Percentiles rank a stretch among this genome's conserved stretches.
Evolutionary conservation across 2,329 filamentous ascomycete genomes (phyloP).

Genomic region (Ceratocystis smalleyi): DNA sequence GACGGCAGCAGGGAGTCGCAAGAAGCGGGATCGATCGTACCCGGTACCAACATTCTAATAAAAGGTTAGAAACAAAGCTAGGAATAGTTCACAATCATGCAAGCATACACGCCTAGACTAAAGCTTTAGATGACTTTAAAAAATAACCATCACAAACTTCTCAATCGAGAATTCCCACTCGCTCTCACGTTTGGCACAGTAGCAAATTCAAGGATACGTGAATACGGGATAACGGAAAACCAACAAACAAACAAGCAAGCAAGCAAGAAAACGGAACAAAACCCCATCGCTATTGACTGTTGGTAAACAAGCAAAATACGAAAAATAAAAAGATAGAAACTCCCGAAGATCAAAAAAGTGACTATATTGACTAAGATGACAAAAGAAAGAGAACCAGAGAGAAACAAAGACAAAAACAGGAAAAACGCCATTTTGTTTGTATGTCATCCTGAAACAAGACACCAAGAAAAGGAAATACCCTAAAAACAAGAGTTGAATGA

Average conservation of each 20-base stretch:
- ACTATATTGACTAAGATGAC: constrained; percentile 9
- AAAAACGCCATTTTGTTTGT: constrained; percentile 13
- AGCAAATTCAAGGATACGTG: neutral
- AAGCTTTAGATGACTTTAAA: too few species aligned
- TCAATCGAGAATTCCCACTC: too few species aligned
- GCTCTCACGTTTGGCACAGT: neutral
- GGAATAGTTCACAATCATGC: neutral
- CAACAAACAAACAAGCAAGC: constrained; percentile 13
- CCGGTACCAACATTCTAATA: constrained; percentile 42
- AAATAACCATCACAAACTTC: too few species aligned
- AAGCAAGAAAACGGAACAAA: constrained; percentile 10
- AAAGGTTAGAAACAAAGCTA: neutral
- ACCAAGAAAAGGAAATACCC: neutral
- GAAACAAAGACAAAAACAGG: constrained; percentile 5
- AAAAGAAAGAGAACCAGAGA: constrained; percentile 13
- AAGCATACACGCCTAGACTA: too few species aligned
- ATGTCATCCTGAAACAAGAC: constrained; percentile 5
- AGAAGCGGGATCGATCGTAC: constrained; percentile 46
- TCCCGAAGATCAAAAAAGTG: constrained; percentile 3
- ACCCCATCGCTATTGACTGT: neutral
- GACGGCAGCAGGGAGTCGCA: constrained; percentile 25
- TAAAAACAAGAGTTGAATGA: constrained; percentile 6
- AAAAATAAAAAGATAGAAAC: constrained; percentile 9
- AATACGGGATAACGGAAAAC: constrained; percentile 24
- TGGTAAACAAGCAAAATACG: constrained; percentile 9